These are phyloP conservation scores for Termitomyces sp. DNA, from an alignment of 768 basidiomycete genomes.

Conservation along the genomic window DNA sequence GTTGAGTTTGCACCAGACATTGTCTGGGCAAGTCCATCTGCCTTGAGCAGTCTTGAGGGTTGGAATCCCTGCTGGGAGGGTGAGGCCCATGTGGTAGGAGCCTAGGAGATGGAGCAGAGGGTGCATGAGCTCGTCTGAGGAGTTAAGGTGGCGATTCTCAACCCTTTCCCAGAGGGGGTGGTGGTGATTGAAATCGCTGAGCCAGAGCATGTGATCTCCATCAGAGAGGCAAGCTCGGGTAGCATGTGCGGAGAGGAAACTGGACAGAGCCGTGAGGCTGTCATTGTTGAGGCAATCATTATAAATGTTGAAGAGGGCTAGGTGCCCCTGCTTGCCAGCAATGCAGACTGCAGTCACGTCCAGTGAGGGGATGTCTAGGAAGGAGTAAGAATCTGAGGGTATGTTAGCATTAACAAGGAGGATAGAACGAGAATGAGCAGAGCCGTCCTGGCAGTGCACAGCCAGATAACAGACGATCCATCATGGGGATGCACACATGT, in stretches of 20 bases:
- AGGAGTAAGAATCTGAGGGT: not conserved
- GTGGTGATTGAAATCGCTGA: no score
- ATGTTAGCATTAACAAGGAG: slow-evolving; percentile 9
- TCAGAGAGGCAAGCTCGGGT: no score
- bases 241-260: no score
- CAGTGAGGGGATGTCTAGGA: not conserved
- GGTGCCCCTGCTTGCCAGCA: not conserved
- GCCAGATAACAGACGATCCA: not conserved
- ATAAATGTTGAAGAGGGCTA: slow-evolving; percentile 2
- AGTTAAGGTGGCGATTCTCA: not conserved
- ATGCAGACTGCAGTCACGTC: not conserved
- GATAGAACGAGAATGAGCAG: no score
- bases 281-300: no score
- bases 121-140: not conserved
- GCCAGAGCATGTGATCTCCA: no score
- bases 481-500: not conserved
- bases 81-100: not conserved
- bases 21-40: not conserved
- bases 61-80: not conserved
- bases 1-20: no score
- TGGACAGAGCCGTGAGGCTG: not conserved
- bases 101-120: not conserved
- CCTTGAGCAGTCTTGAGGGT: not conserved
- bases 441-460: not conserved
- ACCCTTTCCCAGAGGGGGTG: not conserved